A percentile compares a stretch with the other conserved stretches of the same genome.
Conservation (phyloP, 306 rosid species). For the Ammopiptanthus mongolicus region DNA sequence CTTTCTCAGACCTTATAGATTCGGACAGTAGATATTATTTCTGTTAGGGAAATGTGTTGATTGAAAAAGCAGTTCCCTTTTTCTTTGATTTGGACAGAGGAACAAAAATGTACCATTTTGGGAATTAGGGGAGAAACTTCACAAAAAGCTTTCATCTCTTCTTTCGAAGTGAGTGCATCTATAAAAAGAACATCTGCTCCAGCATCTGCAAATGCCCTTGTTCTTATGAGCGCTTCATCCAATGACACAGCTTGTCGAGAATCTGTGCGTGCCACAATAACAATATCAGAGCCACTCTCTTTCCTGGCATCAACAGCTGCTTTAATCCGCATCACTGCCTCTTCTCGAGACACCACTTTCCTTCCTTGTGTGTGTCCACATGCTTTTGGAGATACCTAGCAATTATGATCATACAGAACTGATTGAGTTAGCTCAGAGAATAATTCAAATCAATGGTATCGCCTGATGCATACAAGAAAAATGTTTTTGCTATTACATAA, state of each 20-base stretch:
- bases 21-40: not conserved
- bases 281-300: conserved; percentile 85
- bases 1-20: no score
- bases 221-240: conserved; percentile 67
- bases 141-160: conserved; percentile 83
- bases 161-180: conserved; percentile 72
- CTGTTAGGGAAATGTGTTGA: not conserved
- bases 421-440: not conserved
- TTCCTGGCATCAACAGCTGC: conserved; percentile 81
- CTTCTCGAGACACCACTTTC: conserved; percentile 75
- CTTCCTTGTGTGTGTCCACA: conserved; percentile 86
- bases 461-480: not conserved
- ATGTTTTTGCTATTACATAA: not conserved
- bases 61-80: not conserved
- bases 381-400: conserved; percentile 80
- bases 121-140: conserved; percentile 71
- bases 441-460: not conserved
- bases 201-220: conserved; percentile 78
- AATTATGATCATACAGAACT: not conserved
- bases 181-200: conserved; percentile 93
- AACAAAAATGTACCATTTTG: conserved; percentile 50
- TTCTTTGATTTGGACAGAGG: not conserved
- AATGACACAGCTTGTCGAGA: conserved; percentile 85
- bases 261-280: conserved; percentile 83
- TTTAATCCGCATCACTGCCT: conserved; percentile 65